A percentile compares a stretch with the other conserved stretches of the same genome.
Conservation (phyloP, 768 basidiomycete genomes). For the Naganishia friedmannii region DNA sequence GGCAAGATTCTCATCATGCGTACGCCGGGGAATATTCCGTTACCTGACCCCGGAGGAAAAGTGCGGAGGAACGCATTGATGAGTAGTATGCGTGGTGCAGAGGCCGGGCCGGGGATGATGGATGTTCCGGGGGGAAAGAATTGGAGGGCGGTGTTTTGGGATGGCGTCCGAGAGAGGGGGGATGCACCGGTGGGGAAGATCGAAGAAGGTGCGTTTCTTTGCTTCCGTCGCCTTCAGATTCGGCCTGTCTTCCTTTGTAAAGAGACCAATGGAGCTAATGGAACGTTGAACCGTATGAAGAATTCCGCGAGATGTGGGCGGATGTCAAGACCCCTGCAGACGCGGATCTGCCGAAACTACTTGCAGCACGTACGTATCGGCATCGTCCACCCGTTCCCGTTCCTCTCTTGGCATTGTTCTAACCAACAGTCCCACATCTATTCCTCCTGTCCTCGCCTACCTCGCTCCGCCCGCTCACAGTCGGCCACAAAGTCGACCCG, state of each 20-base stretch:
- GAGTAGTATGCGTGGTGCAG: slow-evolving; percentile 22
- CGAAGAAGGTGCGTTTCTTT: slow-evolving; percentile 18
- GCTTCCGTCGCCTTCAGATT: not conserved
- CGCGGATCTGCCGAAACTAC: slow-evolving; percentile 25
- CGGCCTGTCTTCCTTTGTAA: not conserved
- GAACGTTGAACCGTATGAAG: not conserved
- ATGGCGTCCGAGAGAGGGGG: slow-evolving; percentile 24
- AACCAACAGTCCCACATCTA: not conserved
- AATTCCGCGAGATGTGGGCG: slow-evolving; percentile 31
- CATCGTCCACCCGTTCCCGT: not conserved
- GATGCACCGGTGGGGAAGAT: slow-evolving; percentile 28
- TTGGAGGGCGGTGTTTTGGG: slow-evolving; percentile 30
- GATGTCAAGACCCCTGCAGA: slow-evolving; percentile 17
- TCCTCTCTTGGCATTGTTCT: not conserved
- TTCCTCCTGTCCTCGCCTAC: not conserved
- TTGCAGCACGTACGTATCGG: slow-evolving; percentile 23
- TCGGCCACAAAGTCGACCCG: slow-evolving; percentile 29
- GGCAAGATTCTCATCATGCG: slow-evolving; percentile 35
- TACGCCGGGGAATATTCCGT: slow-evolving; percentile 22
- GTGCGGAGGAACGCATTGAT: slow-evolving; percentile 20
- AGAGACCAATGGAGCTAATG: not conserved
- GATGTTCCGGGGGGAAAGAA: slow-evolving; percentile 28
- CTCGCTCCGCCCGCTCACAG: not conserved
- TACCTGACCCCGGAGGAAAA: slow-evolving; percentile 29
- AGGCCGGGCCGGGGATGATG: slow-evolving; percentile 30